Base-by-base conservation (phyloP, 345 rosid genomes). In the Lepidium sativum region DNA sequence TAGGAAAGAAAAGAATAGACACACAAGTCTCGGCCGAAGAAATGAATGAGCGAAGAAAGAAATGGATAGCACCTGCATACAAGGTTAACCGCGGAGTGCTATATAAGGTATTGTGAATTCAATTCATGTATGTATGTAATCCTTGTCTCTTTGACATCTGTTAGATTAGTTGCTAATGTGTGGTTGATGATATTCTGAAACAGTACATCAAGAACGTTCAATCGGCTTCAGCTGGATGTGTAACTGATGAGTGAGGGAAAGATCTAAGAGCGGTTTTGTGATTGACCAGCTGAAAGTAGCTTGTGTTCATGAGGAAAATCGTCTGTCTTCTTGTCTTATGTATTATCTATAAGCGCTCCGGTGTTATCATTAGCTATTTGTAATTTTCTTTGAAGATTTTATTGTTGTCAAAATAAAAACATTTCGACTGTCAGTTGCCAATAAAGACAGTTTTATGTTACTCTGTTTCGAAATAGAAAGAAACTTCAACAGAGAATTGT, bases 171-270 rank as follows among this genome's bases (percentile, higher is more conserved):
- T 38, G 4, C 52, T 57, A 42, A 38, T 34, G 41, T 8, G 10
- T 18, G 27, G 50, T 6, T 58, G 59, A 17, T 60, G 12, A 27
- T n/a, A 4, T 29, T 40, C 11, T n/a, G 6, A 63, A 61, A 32
- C 85, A 92, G 98, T 91, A 95, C 84, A 88, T 95, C 77, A 91
- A 88, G 91, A 88, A 76, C 1, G 99, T 94, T 61, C 81, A 86
- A 57, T 74, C 97, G 0, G 96, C 99, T 65, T 84, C 99, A 17
- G 53, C 49, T 47, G 97, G 97, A 57, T 91, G 99, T 4, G 99
- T 95, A 47, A 91, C 97, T 0, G 99, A 95, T 53, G 97, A 95
- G 75, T 87, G 82, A 62, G 34, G 2, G 45, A 32, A 17, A 10
- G 15, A 33, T 66, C 91, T 34, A 75, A 21, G 39, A 54, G 42